Evolutionary conservation across 208 protist genomes (phyloP).

Genomic region (Leishmania lainsoni): DNA sequence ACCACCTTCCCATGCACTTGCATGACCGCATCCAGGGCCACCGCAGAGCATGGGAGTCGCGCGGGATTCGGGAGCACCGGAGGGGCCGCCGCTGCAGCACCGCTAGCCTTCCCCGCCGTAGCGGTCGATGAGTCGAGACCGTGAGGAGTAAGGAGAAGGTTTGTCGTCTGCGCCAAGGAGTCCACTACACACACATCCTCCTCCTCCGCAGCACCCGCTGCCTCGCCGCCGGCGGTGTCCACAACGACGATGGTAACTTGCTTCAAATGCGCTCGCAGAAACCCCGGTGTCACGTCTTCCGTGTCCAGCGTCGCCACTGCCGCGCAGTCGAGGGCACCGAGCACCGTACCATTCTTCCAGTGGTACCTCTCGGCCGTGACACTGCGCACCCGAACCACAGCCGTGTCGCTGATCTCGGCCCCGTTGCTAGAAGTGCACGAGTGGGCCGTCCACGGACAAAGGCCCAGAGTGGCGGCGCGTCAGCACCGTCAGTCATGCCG

Average conservation of each 20-base stretch:
- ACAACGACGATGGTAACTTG: constrained; percentile 35
- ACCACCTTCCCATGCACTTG: constrained; percentile 59
- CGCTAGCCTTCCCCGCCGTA: neutral
- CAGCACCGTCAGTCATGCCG: constrained; percentile 1
- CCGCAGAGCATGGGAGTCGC: neutral
- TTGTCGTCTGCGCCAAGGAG: constrained; percentile 53
- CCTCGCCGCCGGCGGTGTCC: constrained; percentile 20
- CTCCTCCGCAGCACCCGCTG: constrained; percentile 1
- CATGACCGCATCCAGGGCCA: constrained; percentile 38
- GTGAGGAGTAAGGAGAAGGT: constrained; percentile 63
- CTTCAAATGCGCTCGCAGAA: constrained; percentile 58
- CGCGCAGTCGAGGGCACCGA: constrained; percentile 63
- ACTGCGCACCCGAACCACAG: constrained; percentile 7
- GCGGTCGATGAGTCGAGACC: constrained; percentile 9
- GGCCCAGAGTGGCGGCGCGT: constrained; percentile 42
- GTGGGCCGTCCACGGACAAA: constrained; percentile 48
- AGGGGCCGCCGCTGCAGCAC: neutral
- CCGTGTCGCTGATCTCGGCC: neutral
- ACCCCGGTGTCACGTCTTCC: constrained; percentile 62
- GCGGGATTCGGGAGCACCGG: neutral
- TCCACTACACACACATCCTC: constrained; percentile 27
- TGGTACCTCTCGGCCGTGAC: constrained; percentile 42
- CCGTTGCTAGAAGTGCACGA: constrained; percentile 6
- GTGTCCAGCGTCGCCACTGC: constrained; percentile 53
- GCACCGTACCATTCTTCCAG: constrained; percentile 50